Conservation (phyloP, 805 yeast species). For the Ogataea nakhonphanomensis region DNA sequence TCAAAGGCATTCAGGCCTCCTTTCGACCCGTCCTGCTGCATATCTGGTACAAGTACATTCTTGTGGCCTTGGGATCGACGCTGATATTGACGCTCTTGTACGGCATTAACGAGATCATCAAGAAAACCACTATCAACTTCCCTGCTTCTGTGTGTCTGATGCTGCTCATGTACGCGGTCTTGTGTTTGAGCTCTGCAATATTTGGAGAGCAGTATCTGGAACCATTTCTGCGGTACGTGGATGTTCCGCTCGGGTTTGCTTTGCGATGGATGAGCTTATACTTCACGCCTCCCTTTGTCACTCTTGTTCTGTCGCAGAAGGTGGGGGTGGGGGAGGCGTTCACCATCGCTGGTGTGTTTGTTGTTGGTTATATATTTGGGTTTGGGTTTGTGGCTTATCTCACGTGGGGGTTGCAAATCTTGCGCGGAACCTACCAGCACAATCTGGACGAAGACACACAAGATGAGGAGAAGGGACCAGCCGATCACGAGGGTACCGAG, state of each 20-base stretch:
- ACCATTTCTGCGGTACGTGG: constrained; percentile 34
- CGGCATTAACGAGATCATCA: constrained; percentile 48
- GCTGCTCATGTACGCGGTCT: constrained; percentile 51
- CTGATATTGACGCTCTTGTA: constrained; percentile 45
- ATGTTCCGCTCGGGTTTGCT: constrained; percentile 65
- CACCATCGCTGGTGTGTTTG: constrained; percentile 70
- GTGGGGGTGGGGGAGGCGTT: constrained; percentile 66
- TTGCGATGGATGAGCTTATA: constrained; percentile 76
- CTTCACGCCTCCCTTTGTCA: constrained; percentile 74
- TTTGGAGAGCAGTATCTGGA: constrained; percentile 35
- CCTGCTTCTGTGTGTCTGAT: constrained; percentile 73
- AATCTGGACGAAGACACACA: constrained; percentile 21
- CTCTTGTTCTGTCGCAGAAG: constrained; percentile 63
- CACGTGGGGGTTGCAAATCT: constrained; percentile 40
- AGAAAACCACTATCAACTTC: constrained; percentile 47
- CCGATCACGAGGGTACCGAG: not conserved
- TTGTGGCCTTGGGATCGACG: constrained; percentile 48
- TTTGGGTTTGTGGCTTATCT: constrained; percentile 48
- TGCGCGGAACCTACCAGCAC: constrained; percentile 27
- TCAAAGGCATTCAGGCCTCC: constrained; percentile 1
- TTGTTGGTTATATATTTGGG: constrained; percentile 58
- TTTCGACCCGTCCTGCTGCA: constrained; percentile 25
- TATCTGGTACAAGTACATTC: constrained; percentile 40
- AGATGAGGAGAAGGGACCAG: constrained; percentile 18
- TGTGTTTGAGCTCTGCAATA: constrained; percentile 37